Evolutionary conservation across 768 basidiomycete genomes (phyloP), one percentile per base, ranked within the genome.

Genomic region (Boletales sp.): DNA sequence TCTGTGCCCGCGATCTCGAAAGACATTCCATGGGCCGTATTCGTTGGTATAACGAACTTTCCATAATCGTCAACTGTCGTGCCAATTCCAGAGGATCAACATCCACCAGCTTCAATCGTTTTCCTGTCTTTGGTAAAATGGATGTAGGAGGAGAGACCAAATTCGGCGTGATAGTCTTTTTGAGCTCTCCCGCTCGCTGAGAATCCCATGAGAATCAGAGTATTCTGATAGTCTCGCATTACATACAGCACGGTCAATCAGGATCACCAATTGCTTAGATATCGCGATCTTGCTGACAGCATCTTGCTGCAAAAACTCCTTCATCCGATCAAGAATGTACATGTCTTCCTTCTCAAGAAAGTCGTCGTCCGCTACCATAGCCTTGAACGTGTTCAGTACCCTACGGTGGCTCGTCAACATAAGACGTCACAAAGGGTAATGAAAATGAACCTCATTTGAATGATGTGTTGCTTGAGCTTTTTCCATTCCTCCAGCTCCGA

Each of bases 21-120:
- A 98, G 72, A 72, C 92, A 97, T 66, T 98, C 95, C 70, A 86
- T 85, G 0, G 91, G 87, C 32, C 83, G 83, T 58, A 98, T 95
- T 66, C 81, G 84, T 69, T 87, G 86, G 71, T 92, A 98, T 37
- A 94, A 70, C 41, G 79, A 74, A 55, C 86, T 88, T 68, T 98
- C 95, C 74, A 94, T 77, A 51, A 97, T 84, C 1, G 95, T 97
- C 53, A 98, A 71, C 65, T 98, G 95, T 27, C 95, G 79, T 0
- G 94, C 95, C 15, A 98, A 68, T 68, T 98, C 95, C 48, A 93
- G 69, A 2, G 94, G 77, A 56, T 95, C 89, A 43, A 98, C 80
- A 61, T 98, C 95, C 18, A 82, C 69, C 11, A 98, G 72, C 55
- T 90, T 92, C 52, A 94, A 67, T 67, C 83, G 87, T 72, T 82